Evolutionary conservation across 1,284 basidiomycete genomes (phyloP).

Genomic region (Moesziomyces parantarcticus): DNA sequence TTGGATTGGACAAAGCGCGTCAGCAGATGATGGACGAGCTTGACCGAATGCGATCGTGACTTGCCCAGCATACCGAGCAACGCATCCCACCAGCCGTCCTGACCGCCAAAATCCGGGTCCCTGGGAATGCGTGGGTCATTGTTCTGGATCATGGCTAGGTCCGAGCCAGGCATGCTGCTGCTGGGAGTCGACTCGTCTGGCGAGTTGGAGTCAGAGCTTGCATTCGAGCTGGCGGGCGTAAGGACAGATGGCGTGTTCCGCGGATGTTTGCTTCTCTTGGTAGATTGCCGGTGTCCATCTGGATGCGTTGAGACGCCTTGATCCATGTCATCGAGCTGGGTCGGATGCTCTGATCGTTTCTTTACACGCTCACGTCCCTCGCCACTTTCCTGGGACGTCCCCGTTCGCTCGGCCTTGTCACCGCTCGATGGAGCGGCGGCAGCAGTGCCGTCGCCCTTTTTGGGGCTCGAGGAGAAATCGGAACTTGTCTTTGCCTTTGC

Average conservation of each 20-base stretch:
- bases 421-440: not conserved
- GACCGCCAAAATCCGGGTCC: conserved; percentile 20
- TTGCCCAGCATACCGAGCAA: conserved; percentile 24
- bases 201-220: not conserved
- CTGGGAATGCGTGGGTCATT: conserved; percentile 25
- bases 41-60: conserved; percentile 13
- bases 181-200: conserved; percentile 11
- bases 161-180: conserved; percentile 44
- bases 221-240: too few relatives aligned
- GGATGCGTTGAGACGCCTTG: not conserved
- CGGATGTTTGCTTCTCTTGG: conserved; percentile 8
- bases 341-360: conserved; percentile 8
- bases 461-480: not conserved
- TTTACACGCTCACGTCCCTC: conserved; percentile 8
- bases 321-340: too few relatives aligned
- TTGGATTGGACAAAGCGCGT: conserved; percentile 48
- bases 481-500: conserved; percentile 20
- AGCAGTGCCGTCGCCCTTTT: conserved; percentile 1
- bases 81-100: conserved; percentile 39
- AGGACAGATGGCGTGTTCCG: too few relatives aligned
- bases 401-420: not conserved
- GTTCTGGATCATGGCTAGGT: conserved; percentile 52
- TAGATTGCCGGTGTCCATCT: conserved; percentile 4
- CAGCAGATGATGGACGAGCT: conserved; percentile 40
- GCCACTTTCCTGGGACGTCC: not conserved